Percentiles rank a stretch among this genome's conserved stretches.
These are phyloP conservation scores for Pseudoturritis turrita DNA, from an alignment of 345 rosid species.

Conservation along the genomic window DNA sequence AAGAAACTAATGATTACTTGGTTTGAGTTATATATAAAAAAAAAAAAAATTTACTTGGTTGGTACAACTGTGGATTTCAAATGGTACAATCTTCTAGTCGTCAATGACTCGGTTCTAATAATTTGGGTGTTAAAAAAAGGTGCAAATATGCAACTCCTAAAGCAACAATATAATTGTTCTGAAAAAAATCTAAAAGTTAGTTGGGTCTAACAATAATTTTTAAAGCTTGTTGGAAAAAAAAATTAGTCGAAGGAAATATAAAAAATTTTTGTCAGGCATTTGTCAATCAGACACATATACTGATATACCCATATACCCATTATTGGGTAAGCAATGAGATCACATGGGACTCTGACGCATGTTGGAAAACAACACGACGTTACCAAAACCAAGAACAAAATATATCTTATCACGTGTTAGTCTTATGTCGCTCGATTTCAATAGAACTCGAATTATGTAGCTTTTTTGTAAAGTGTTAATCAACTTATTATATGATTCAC, in stretches of 20 bases:
- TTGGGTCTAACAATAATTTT: background rate
- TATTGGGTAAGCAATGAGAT: constrained; percentile 23
- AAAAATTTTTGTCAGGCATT: background rate
- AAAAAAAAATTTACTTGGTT: too few species aligned
- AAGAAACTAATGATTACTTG: too few species aligned
- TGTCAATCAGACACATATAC: background rate
- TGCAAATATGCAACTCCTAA: too few species aligned
- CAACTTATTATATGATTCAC: background rate
- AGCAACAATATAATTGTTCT: background rate
- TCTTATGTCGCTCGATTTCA: background rate
- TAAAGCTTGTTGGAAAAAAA: background rate
- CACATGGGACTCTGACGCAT: constrained; percentile 9
- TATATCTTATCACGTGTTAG: background rate
- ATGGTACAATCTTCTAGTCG: too few species aligned
- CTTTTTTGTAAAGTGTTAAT: background rate
- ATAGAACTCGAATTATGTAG: background rate
- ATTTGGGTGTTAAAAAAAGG: too few species aligned
- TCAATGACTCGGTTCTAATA: too few species aligned
- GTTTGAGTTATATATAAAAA: too few species aligned
- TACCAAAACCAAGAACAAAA: background rate
- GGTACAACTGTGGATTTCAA: too few species aligned
- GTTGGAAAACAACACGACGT: background rate
- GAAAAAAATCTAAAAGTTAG: background rate
- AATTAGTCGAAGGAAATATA: too few species aligned
- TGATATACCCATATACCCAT: too few species aligned